phyloP scores from a whole-genome alignment of 352 stramenopile species.

The Peronospora farinosa region DNA sequence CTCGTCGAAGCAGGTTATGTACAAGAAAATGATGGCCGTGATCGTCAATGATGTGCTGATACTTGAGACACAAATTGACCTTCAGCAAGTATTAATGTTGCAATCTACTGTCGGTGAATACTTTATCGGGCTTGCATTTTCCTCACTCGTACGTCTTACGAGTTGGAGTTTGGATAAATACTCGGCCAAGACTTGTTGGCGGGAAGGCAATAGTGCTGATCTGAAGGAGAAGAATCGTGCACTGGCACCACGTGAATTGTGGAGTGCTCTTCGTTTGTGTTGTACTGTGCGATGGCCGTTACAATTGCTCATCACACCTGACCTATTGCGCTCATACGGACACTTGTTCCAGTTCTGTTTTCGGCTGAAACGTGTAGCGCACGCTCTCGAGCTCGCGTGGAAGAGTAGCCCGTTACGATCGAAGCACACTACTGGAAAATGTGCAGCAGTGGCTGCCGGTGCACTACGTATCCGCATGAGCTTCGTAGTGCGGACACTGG shows the following conservation, averaged over 20 bases:
- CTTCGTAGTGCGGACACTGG: conserved; percentile 66
- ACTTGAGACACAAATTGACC: conserved; percentile 41
- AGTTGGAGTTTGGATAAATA: conserved; percentile 58
- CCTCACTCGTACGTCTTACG: conserved; percentile 26
- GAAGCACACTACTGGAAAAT: conserved; percentile 14
- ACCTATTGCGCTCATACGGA: conserved; percentile 53
- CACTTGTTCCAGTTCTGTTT: conserved; percentile 79
- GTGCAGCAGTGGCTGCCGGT: conserved; percentile 21
- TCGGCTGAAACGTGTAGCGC: conserved; percentile 60
- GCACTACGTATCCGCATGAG: conserved; percentile 60
- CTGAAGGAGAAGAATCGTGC: conserved; percentile 36
- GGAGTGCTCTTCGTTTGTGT: conserved; percentile 43
- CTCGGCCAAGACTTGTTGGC: conserved; percentile 30
- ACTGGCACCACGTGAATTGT: conserved; percentile 47
- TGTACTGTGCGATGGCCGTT: conserved; percentile 60
- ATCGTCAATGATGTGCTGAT: conserved; percentile 39
- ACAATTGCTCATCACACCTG: conserved; percentile 53
- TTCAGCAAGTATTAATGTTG: conserved; percentile 39
- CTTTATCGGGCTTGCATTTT: conserved; percentile 50
- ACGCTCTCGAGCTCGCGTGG: conserved; percentile 63
- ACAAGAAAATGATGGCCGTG: conserved; percentile 46
- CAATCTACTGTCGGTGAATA: conserved; percentile 38
- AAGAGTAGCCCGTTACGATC: conserved; percentile 39
- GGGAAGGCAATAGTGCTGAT: conserved; percentile 8
- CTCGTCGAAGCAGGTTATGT: conserved; percentile 37